A percentile compares a stretch with the other conserved stretches of the same genome.
Conservation (phyloP, 2,329 filamentous ascomycete species). For the Chaetomium sp. region DNA sequence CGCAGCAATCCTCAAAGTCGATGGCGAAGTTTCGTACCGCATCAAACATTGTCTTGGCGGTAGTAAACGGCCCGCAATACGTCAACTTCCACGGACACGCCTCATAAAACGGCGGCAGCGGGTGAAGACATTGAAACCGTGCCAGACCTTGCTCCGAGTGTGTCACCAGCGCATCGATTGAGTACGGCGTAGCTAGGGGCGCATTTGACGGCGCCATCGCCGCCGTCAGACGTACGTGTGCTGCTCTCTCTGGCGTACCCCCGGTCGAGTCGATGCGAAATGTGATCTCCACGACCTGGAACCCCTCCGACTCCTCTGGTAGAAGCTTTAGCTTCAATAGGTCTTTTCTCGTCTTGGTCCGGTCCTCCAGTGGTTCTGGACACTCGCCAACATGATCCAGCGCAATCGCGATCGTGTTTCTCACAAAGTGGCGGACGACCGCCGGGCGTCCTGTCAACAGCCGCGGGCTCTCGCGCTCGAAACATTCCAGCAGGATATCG, state of each 20-base stretch:
- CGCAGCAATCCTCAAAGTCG: conserved; percentile 28
- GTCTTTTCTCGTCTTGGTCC: conserved; percentile 12
- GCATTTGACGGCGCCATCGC: conserved; percentile 30
- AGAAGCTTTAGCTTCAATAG: conserved; percentile 12
- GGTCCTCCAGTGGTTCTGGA: background rate
- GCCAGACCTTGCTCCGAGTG: conserved; percentile 27
- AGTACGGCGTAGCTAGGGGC: conserved; percentile 24
- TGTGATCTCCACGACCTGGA: conserved; percentile 21
- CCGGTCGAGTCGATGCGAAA: background rate
- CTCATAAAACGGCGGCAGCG: conserved; percentile 31
- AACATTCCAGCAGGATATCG: conserved; percentile 28
- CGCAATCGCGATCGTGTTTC: conserved; percentile 31
- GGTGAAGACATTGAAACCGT: conserved; percentile 34
- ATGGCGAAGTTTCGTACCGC: conserved; percentile 30
- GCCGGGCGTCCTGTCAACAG: conserved; percentile 26
- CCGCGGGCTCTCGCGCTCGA: conserved; percentile 29
- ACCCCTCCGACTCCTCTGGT: conserved; percentile 13
- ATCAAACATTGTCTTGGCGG: conserved; percentile 34
- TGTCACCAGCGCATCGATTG: conserved; percentile 35
- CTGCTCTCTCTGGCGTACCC: conserved; percentile 20
- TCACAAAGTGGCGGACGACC: conserved; percentile 27
- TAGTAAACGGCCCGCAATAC: conserved; percentile 36
- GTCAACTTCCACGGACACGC: conserved; percentile 33
- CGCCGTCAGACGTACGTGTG: conserved; percentile 32
- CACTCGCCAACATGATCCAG: conserved; percentile 35